Evolutionary conservation across 257 asterid species (phyloP).

Genomic region (Solanum medicagineum): DNA sequence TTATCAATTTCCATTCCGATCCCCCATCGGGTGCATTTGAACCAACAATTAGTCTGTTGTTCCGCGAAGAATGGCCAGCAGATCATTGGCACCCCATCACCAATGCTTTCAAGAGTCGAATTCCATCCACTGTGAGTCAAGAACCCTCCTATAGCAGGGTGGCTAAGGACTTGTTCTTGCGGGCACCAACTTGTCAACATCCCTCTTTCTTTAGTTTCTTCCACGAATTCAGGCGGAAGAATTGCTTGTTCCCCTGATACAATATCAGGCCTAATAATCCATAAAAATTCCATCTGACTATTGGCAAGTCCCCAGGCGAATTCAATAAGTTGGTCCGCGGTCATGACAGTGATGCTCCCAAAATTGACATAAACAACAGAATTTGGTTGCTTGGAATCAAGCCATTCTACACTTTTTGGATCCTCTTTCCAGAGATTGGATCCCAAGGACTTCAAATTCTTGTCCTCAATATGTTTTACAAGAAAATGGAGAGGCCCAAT

Average conservation of each 20-base stretch:
- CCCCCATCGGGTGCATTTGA: neutral
- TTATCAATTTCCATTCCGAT: slow-evolving; percentile 8
- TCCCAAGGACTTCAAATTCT: slow-evolving; percentile 2
- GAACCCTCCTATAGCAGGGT: slow-evolving; percentile 4
- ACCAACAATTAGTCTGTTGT: slow-evolving; percentile 3
- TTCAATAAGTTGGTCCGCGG: neutral
- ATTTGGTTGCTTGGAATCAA: slow-evolving; percentile 21
- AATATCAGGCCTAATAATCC: slow-evolving; percentile 10
- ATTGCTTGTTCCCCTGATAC: slow-evolving; percentile 5
- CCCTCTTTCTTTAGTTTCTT: slow-evolving; percentile 6
- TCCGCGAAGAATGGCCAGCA: slow-evolving; percentile 17
- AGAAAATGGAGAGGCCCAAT: slow-evolving; percentile 44
- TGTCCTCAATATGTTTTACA: neutral
- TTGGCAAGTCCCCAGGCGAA: slow-evolving; percentile 11
- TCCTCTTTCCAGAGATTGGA: slow-evolving; percentile 53
- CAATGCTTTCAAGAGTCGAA: slow-evolving; percentile 5
- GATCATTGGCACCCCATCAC: slow-evolving; percentile 9
- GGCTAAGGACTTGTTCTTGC: slow-evolving; percentile 5
- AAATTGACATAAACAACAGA: slow-evolving; percentile 38
- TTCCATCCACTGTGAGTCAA: slow-evolving; percentile 13
- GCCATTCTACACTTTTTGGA: slow-evolving; percentile 33
- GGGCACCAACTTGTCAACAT: slow-evolving; percentile 9
- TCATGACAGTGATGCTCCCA: slow-evolving; percentile 18
- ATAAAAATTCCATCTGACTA: slow-evolving; percentile 1
- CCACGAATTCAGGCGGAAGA: neutral